Evolutionary conservation across 257 asterid genomes (phyloP), one percentile per base, ranked within the genome.

Genomic region (Scutellaria barbata): DNA sequence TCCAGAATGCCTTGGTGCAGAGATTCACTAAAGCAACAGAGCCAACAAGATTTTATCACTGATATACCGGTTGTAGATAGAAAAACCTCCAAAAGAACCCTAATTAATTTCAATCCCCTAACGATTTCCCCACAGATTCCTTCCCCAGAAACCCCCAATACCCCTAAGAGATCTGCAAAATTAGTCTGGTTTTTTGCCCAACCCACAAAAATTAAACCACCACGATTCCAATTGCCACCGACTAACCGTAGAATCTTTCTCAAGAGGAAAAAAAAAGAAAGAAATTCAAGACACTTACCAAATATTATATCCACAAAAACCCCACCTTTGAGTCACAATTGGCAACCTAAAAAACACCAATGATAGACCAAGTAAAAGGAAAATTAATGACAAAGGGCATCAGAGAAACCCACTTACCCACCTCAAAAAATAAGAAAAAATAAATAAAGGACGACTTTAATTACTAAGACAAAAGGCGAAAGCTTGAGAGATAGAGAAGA

Each of bases 221-320:
- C 54, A 69, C 63, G 65, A 74, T 8, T 58, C 60, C 67, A 60
- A 66, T 73, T 30, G 63, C 75, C 77, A 72, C 79, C 77, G 77
- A 71, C 87, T 67, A 80, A 79, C 80, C 62, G 69, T 63, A 72
- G 67, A 80, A 81, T 65, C 80, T 50, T 73, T 52, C 70, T 61
- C 52, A 70, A 37, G 65, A 71, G 69, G 39, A 45, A 45, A 25
- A 54, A 5, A 13, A 42, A n/a, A 42, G 18, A 76, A 14, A 71
- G 37, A 50, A 50, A 43, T 67, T 80, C 62, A 65, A 65, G 57
- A 51, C 74, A 73, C 68, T 67, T 33, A 45, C 76, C 81, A 55
- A 54, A 72, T 68, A 68, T 9, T 46, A 63, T 59, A 61, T 10
- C 58, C 50, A 63, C 45, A 53, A 52, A 64, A 55, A 39, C 10